Base-by-base conservation (phyloP, 208 protist species). In the Trichomonas tenax region DNA sequence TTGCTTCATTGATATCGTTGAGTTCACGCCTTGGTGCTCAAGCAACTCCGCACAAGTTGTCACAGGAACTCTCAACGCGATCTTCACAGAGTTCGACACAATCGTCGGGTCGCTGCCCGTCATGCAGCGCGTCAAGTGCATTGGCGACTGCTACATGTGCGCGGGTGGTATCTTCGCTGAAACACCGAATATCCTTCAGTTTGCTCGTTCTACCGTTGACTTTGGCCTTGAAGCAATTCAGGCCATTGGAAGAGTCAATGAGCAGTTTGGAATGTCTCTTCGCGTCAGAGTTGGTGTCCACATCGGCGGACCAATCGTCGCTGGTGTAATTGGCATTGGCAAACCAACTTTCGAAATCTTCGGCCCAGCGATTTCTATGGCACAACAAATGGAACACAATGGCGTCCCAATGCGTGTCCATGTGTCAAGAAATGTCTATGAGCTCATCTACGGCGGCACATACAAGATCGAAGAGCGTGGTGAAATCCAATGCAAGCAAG, bases 271-370 rank as follows among this genome's bases (percentile, higher is more conserved):
- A 44, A 0, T n/a, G 31, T 46, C 34, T 0, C 23, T 89, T 9
- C 45, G 40, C 45, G 36, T 89, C 3, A 44, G 82, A 46, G 82
- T 89, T n/a, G 82, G 82, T 23, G 15, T 48, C 14, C 23, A 89
- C 17, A 89, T 40, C 48, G 82, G 82, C 10, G 82, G 82, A 31
- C 82, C 82, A 46, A 46, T 89, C 23, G 82, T 89, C 41, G 82
- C 82, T 34, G 82, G 82, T n/a, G 82, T 89, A 8, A 31, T 89
- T n/a, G 82, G 82, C 3, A 89, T 40, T 31, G 82, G 40, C 14
- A 89, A 89, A 48, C 82, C 82, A 89, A 89, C 82, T n/a, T 89
- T 89, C 82, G 82, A 89, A 89, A 89, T 89, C 10, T 89, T 89
- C n/a, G 82, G 82, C 17, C 82, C 82, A 48, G 40, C 82, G n/a